phyloP scores from a whole-genome alignment of 2,329 filamentous ascomycete species.

The Pezicula carpinea region DNA sequence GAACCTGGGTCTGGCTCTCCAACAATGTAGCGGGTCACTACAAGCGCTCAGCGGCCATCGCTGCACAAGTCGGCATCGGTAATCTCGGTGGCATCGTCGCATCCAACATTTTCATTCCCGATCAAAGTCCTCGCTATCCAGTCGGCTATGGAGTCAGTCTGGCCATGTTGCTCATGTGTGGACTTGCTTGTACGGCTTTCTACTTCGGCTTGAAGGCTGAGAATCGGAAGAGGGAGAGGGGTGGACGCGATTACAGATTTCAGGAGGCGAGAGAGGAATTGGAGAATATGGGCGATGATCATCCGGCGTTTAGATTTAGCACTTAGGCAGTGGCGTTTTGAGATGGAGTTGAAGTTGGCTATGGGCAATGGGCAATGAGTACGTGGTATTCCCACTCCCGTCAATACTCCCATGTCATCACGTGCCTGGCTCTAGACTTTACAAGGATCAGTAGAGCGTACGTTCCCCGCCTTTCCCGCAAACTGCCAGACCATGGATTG shows the following conservation, averaged over 20 bases:
- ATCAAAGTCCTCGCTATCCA: slow-evolving; percentile 30
- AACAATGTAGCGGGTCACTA: slow-evolving; percentile 46
- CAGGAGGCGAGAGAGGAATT: slow-evolving; percentile 28
- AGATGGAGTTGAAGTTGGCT: too few relatives aligned
- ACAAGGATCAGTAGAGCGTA: too few relatives aligned
- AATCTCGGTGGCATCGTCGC: slow-evolving; percentile 38
- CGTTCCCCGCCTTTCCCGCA: too few relatives aligned
- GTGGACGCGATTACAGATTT: slow-evolving; percentile 40
- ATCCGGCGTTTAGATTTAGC: slow-evolving; percentile 43
- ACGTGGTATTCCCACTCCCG: too few relatives aligned
- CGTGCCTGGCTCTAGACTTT: too few relatives aligned
- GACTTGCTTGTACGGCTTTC: background rate
- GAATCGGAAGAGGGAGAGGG: slow-evolving; percentile 15
- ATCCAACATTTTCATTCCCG: slow-evolving; percentile 31
- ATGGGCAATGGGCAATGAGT: too few relatives aligned
- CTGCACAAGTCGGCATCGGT: slow-evolving; percentile 44
- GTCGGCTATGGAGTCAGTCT: slow-evolving; percentile 6
- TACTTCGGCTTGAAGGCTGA: slow-evolving; percentile 3
- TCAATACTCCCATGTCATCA: too few relatives aligned
- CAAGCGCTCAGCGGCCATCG: slow-evolving; percentile 45
- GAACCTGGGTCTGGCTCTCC: slow-evolving; percentile 6
- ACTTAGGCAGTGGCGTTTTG: background rate
- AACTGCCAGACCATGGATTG: too few relatives aligned
- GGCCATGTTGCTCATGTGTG: slow-evolving; percentile 2
- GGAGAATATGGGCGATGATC: slow-evolving; percentile 45